Evolutionary conservation across 495 filamentous ascomycete genomes (phyloP).

Genomic region (Xylaria longipes): DNA sequence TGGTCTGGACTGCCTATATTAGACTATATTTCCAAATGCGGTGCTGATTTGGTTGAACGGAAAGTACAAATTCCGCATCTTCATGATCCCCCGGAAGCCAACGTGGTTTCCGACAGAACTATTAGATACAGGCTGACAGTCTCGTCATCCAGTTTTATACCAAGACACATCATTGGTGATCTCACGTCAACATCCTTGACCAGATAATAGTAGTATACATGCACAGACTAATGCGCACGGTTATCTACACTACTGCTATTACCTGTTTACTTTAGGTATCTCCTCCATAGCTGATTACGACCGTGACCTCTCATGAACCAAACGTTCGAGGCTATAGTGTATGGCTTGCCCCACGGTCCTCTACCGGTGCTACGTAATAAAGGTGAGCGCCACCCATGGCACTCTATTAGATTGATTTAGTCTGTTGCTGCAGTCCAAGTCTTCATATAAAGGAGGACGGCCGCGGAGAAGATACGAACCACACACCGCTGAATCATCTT

Average conservation of each 20-base stretch:
- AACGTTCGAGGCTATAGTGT: neutral
- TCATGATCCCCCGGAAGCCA: no score
- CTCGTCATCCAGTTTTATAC: neutral
- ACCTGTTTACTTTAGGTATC: neutral
- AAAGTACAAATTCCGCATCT: slow-evolving; percentile 5
- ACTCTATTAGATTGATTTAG: slow-evolving; percentile 5
- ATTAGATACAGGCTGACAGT: neutral
- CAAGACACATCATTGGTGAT: neutral
- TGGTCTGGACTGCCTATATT: neutral
- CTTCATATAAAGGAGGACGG: neutral
- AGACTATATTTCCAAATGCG: neutral
- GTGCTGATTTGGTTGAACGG: neutral
- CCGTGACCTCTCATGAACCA: neutral
- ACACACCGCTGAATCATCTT: neutral
- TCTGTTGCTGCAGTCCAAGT: neutral
- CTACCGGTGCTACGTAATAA: neutral
- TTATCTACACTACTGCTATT: neutral
- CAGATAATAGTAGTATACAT: neutral
- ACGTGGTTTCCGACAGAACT: neutral
- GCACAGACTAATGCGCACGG: slow-evolving; percentile 6
- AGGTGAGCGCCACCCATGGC: neutral
- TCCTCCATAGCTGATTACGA: neutral
- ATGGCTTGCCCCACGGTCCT: slow-evolving; percentile 1
- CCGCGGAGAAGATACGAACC: neutral
- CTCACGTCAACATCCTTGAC: neutral